Evolutionary conservation across 2,329 filamentous ascomycete genomes (phyloP), one percentile per base, ranked within the genome.

Genomic region (Pestalotiopsis sp.): DNA sequence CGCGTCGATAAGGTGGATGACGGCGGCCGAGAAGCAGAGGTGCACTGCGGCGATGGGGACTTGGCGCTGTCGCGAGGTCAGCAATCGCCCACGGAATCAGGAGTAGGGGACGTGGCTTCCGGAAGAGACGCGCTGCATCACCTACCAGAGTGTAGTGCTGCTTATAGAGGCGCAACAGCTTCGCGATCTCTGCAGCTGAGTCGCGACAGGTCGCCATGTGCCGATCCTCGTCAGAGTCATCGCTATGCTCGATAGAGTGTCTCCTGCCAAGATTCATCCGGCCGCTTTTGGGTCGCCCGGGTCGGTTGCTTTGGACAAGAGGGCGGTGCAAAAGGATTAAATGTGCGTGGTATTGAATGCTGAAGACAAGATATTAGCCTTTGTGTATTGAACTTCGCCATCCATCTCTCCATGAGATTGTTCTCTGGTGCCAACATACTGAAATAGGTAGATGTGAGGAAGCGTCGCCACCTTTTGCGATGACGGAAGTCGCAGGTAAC

Each of bases 1-100:
- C n/a, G 57, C 57, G 20, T 59, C 57, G 4, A 59, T 59, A 25
- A 59, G 57, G 14, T 59, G 57, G 20, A 59, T 14, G 11, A 59
- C 23, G 57, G 27, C 57, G 14, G 57, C 57, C 11, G 57, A 59
- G 27, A 59, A 59, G 57, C 57, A 25, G 4, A 59, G 25, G 20
- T 59, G 57, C 1, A 59, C 57, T 2, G 57, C 23, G 5, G 20
- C 14, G 27, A 59, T 59, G 27, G 57, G 57, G 2, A 59, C 20
- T 59, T 31, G 57, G 20, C 57, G 57, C 57, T 59, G 27, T 23
- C 13, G 57, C 13, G 25, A 59, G n/a, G n/a, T 23, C 23, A 59
- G 57, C 4, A 20, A 25, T 25, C n/a, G 4, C n/a, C 17, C 45
- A 12, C 20, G 20, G n/a, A 52, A 13, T 52, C 13, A 11, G 45